A percentile compares a stretch with the other conserved stretches of the same genome.
These are phyloP conservation scores for Suhomyces panamericanus DNA, from an alignment of 1,139 yeast genomes.

Conservation along the genomic window DNA sequence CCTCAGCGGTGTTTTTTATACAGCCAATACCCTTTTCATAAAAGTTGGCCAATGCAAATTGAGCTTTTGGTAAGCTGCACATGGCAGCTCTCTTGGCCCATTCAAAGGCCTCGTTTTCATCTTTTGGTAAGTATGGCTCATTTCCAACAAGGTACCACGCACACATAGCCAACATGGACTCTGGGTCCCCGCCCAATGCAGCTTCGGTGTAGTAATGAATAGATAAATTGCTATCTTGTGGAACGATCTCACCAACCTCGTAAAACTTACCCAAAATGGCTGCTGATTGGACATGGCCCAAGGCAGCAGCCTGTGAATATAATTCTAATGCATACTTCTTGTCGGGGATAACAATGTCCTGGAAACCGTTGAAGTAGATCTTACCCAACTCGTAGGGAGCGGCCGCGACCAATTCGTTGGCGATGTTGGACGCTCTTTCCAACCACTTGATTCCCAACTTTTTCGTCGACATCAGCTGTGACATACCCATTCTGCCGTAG, in stretches of 20 bases:
- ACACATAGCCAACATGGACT: conserved; percentile 89
- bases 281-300: conserved; percentile 82
- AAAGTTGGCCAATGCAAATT: conserved; percentile 82
- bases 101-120: conserved; percentile 85
- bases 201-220: conserved; percentile 93
- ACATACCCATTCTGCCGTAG: conserved; percentile 80
- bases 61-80: conserved; percentile 76
- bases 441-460: conserved; percentile 93
- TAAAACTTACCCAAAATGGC: conserved; percentile 79
- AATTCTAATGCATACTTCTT: conserved; percentile 81
- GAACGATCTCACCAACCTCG: conserved; percentile 78
- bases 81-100: conserved; percentile 92
- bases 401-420: conserved; percentile 81
- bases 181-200: conserved; percentile 84
- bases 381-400: conserved; percentile 93
- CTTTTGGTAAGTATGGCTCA: conserved; percentile 75
- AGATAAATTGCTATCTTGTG: conserved; percentile 80
- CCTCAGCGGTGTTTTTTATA: conserved; percentile 52
- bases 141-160: conserved; percentile 97
- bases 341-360: conserved; percentile 85
- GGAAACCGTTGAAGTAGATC: conserved; percentile 79
- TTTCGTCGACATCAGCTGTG: conserved; percentile 65
- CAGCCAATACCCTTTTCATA: conserved; percentile 89
- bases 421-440: conserved; percentile 79
- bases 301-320: conserved; percentile 84